phyloP scores from a whole-genome alignment of 192 early-diverging fungal species.

The Spizellomyces punctatus region DNA sequence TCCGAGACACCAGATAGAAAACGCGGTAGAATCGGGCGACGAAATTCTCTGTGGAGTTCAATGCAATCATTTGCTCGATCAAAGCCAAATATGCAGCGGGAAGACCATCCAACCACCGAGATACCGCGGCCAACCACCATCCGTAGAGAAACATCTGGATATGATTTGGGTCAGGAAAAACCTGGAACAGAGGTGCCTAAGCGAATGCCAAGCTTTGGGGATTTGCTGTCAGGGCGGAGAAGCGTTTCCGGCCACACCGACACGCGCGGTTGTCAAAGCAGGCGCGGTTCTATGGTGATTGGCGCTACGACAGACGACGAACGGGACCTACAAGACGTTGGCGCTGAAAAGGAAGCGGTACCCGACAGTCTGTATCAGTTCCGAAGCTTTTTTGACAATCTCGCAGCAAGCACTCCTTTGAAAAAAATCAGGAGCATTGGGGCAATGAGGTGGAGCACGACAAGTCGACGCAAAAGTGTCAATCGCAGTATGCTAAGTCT shows the following conservation, averaged over 20 bases:
- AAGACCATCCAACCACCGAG: neutral
- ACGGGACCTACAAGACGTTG: neutral
- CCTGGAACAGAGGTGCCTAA: neutral
- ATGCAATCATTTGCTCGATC: neutral
- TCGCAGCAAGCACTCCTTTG: neutral
- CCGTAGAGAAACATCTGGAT: neutral
- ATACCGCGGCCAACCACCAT: neutral
- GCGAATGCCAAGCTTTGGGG: too few relatives aligned
- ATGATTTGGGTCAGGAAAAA: neutral
- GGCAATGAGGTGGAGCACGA: too few relatives aligned
- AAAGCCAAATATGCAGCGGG: neutral
- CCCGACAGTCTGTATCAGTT: neutral
- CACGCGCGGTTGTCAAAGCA: neutral
- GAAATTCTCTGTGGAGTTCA: slow-evolving; percentile 20
- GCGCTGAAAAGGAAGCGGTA: neutral
- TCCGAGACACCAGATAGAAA: neutral
- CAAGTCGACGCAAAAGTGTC: too few relatives aligned
- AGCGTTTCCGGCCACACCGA: neutral
- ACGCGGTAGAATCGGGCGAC: neutral
- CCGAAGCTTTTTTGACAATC: neutral
- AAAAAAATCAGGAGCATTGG: neutral
- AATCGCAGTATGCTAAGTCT: too few relatives aligned
- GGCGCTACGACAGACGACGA: too few relatives aligned
- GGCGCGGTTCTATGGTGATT: neutral
- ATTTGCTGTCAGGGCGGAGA: neutral